Conservation (phyloP, 1,284 basidiomycete genomes). For the Ceratobasidium sp. region DNA sequence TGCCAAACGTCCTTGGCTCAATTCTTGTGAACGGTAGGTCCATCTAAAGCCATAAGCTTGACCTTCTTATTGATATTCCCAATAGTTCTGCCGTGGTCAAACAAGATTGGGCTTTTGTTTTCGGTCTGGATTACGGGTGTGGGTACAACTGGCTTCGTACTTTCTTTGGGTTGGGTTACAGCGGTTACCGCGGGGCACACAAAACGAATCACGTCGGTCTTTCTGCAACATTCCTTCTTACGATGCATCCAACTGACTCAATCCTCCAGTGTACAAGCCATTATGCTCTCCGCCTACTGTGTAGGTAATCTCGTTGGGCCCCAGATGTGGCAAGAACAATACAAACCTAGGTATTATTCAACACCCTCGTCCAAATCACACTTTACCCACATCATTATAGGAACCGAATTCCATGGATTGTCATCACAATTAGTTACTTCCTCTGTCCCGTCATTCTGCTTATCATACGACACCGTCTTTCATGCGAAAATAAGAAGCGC, state of each 20-base stretch:
- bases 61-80: too few species aligned
- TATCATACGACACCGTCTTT: conserved; percentile 42
- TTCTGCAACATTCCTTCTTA: neutral
- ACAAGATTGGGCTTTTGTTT: conserved; percentile 33
- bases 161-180: conserved; percentile 48
- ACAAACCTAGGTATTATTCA: conserved; percentile 36
- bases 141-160: conserved; percentile 44
- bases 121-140: conserved; percentile 36
- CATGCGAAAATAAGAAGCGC: conserved; percentile 45
- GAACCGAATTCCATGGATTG: conserved; percentile 34
- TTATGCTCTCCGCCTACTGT: conserved; percentile 37
- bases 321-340: conserved; percentile 35
- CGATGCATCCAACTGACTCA: neutral
- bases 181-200: conserved; percentile 36
- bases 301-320: conserved; percentile 35
- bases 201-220: conserved; percentile 30
- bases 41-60: too few species aligned
- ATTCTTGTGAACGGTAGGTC: conserved; percentile 44
- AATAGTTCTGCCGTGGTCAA: conserved; percentile 30
- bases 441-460: conserved; percentile 41
- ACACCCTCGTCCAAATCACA: too few species aligned
- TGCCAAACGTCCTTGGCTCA: conserved; percentile 46
- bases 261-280: conserved; percentile 22
- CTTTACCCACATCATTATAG: too few species aligned
- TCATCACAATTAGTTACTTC: conserved; percentile 35